Evolutionary conservation across 176 grass and related monocot species (phyloP), one percentile per base, ranked within the genome.

Genomic region (Zea luxurians): DNA sequence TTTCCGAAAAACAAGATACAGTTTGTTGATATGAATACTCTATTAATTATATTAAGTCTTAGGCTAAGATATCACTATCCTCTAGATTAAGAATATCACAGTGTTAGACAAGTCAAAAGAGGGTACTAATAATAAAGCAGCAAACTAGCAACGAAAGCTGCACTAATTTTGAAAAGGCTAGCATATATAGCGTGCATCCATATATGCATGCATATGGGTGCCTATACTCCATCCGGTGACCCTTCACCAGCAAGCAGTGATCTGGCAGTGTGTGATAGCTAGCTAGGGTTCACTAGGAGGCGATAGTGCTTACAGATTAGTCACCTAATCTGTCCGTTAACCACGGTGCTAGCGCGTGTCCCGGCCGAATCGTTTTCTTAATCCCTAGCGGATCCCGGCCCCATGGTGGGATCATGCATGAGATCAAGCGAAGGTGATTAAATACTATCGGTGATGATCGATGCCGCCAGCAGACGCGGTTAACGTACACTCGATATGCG

Each of bases 291-390:
- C 16, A 61, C 34, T 76, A 47, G 48, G 10, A 15, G 2, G 35
- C 3, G 49, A 37, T 74, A 48, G 12, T 48, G 17, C 10, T 74
- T 74, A 20, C n/a, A 34, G 63, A 62, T 76, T 76, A 36, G 40
- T 15, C 57, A 77, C 74, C 59, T 64, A 77, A 77, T 77, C 43
- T 11, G 2, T 10, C 15, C 5, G 16, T 6, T 77, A 50, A 77
- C 21, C 61, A 18, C 13, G 75, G 75, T 50, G 61, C 15, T 37
- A 61, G 27, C 75, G 44, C 60, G 75, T 77, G 75, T 64, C 61
- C 36, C 42, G 3, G 60, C 59, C 59, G 13, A 38, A 54, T 72
- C 70, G n/a, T 16, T 53, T 37, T 72, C 47, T 54, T 72, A 70
- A 70, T 35, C 6, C 48, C 48, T 53, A 72, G 48, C 48, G 27